phyloP scores from a whole-genome alignment of 2,329 filamentous ascomycete genomes.

The Nothomitra cinnamomea region DNA sequence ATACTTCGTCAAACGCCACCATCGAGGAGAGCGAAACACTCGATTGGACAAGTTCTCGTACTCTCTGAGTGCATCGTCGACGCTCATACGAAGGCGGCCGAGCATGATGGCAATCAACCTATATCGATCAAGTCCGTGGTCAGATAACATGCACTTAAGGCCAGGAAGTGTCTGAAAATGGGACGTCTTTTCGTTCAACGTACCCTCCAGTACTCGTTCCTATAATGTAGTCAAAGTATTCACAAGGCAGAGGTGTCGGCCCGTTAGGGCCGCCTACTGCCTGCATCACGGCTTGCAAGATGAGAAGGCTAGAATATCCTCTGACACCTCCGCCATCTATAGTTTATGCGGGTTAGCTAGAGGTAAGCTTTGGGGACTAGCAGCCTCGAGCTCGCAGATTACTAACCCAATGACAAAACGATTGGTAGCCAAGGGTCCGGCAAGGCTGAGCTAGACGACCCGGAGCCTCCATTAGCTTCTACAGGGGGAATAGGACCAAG shows the following conservation, averaged over 20 bases:
- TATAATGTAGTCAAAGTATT: constrained; percentile 7
- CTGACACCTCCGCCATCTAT: not conserved
- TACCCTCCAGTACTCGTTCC: constrained; percentile 8
- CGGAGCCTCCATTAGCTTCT: too few species aligned
- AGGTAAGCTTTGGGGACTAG: not conserved
- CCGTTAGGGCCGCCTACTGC: not conserved
- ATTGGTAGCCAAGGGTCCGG: not conserved
- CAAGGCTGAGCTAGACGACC: too few species aligned
- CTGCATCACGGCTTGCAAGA: not conserved
- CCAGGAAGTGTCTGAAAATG: not conserved
- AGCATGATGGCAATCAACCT: constrained; percentile 23
- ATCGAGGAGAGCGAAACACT: constrained; percentile 28
- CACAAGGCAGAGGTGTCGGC: constrained; percentile 1
- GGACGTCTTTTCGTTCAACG: too few species aligned
- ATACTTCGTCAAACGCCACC: constrained; percentile 7
- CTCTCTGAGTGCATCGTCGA: constrained; percentile 28
- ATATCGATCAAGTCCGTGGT: not conserved
- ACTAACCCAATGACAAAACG: not conserved
- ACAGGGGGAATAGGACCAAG: too few species aligned
- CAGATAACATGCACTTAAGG: too few species aligned
- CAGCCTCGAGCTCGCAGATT: too few species aligned
- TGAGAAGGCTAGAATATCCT: not conserved
- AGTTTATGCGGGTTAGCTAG: not conserved
- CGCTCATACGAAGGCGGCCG: constrained; percentile 30
- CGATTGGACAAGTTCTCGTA: constrained; percentile 30